Evolutionary conservation across 495 filamentous ascomycete genomes (phyloP).

Genomic region (Astrothelium subdiscretum): DNA sequence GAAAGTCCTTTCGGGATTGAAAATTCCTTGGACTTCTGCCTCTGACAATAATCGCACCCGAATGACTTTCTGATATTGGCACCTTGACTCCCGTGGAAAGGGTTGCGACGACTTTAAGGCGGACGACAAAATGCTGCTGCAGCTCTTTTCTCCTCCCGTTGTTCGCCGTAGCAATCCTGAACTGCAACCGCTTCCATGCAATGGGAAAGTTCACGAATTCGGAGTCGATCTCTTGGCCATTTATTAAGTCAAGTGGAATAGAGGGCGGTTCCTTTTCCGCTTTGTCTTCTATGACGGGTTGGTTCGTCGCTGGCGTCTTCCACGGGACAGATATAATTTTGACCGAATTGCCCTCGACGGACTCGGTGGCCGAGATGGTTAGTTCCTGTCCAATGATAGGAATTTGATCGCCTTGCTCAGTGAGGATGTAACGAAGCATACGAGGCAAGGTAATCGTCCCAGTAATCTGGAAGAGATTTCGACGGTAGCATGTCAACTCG

Average conservation of each 20-base stretch:
- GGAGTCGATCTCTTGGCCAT: conserved; percentile 64
- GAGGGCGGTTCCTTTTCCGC: conserved; percentile 53
- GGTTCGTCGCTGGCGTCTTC: conserved; percentile 67
- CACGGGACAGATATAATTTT: conserved; percentile 91
- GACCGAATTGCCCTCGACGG: conserved; percentile 74
- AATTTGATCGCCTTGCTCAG: conserved; percentile 65
- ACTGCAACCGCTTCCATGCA: conserved; percentile 84
- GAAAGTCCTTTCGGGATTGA: conserved; percentile 54
- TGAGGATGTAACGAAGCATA: conserved; percentile 58
- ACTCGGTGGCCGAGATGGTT: conserved; percentile 76
- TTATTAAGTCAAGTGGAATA: conserved; percentile 60
- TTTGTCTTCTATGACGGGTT: conserved; percentile 46
- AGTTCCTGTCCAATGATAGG: conserved; percentile 65
- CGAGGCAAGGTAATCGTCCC: conserved; percentile 70
- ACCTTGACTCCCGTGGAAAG: conserved; percentile 46
- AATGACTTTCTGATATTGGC: conserved; percentile 48
- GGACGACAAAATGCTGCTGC: conserved; percentile 60
- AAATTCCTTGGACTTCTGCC: conserved; percentile 59
- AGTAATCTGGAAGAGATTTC: conserved; percentile 82
- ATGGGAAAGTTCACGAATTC: conserved; percentile 73
- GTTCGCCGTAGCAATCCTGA: conserved; percentile 83
- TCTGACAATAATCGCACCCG: conserved; percentile 56
- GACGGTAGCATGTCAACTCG: conserved; percentile 83
- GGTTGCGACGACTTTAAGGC: conserved; percentile 50
- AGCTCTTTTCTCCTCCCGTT: conserved; percentile 61